These are phyloP conservation scores for Crithidia acanthocephali DNA, from an alignment of 208 protist genomes.

Conservation along the genomic window DNA sequence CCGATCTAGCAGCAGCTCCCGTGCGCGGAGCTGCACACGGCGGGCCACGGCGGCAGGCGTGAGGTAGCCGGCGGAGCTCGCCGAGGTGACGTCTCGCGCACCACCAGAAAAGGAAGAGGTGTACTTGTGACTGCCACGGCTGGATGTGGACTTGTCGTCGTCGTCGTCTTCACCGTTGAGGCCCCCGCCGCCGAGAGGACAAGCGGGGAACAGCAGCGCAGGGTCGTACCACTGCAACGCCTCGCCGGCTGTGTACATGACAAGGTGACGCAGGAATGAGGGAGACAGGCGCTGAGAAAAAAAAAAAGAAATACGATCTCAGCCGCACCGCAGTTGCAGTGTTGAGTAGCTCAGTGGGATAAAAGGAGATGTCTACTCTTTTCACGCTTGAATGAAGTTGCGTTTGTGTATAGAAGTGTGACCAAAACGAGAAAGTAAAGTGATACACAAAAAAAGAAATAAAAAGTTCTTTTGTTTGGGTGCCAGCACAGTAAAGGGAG, in stretches of 20 bases:
- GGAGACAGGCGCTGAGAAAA: background rate
- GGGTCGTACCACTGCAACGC: slow-evolving; percentile 52
- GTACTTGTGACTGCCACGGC: background rate
- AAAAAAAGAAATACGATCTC: too few species aligned
- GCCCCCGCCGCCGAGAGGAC: slow-evolving; percentile 20
- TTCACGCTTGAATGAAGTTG: too few species aligned
- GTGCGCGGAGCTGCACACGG: slow-evolving; percentile 9
- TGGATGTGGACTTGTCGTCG: background rate
- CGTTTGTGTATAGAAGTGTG: too few species aligned
- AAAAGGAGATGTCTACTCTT: too few species aligned
- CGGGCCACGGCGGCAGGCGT: background rate
- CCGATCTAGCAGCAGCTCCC: slow-evolving; percentile 15
- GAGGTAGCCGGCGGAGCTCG: background rate
- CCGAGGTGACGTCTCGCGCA: too few species aligned
- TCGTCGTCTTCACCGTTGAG: slow-evolving; percentile 19
- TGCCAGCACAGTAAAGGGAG: too few species aligned
- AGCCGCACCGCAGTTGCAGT: too few species aligned
- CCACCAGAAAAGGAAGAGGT: background rate
- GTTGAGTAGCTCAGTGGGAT: too few species aligned
- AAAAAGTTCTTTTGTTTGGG: too few species aligned
- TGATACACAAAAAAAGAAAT: too few species aligned
- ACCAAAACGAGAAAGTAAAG: too few species aligned
- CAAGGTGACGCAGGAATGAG: background rate
- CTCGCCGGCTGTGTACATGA: slow-evolving; percentile 47
- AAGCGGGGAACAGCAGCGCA: slow-evolving; percentile 27